Evolutionary conservation across 1,139 yeast species (phyloP).

Genomic region (Suhomyces anneliseae): DNA sequence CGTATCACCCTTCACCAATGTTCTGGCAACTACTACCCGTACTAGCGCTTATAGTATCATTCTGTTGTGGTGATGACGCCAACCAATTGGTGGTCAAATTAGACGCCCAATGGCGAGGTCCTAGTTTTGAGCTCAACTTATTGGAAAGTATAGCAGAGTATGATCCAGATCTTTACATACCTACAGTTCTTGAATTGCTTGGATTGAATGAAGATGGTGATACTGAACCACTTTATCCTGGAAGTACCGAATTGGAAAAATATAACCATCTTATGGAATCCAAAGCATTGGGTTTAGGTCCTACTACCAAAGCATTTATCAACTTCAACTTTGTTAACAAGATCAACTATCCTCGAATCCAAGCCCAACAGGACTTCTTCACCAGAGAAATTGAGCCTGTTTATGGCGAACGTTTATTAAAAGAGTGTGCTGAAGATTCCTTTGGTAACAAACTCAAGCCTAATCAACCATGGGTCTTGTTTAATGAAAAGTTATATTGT

Average conservation of each 20-base stretch:
- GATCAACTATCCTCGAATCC: conserved; percentile 58
- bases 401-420: conserved; percentile 17
- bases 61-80: not conserved
- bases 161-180: conserved; percentile 50
- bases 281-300: conserved; percentile 20
- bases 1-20: not conserved
- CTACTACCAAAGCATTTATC: conserved; percentile 29
- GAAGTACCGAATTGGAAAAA: conserved; percentile 29
- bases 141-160: conserved; percentile 56
- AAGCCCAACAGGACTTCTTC: conserved; percentile 61
- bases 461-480: conserved; percentile 48
- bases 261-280: conserved; percentile 36
- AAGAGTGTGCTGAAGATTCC: conserved; percentile 33
- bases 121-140: conserved; percentile 49
- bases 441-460: conserved; percentile 33
- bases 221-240: conserved; percentile 13
- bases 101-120: conserved; percentile 31
- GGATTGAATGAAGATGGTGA: conserved; percentile 31
- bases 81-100: conserved; percentile 13
- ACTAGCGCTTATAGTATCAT: not conserved
- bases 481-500: conserved; percentile 58
- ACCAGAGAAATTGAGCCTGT: conserved; percentile 26
- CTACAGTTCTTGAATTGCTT: conserved; percentile 41
- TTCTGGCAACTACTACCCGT: not conserved
- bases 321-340: conserved; percentile 56